Percentiles rank a stretch among this genome's conserved stretches.
Conservation (phyloP, 805 yeast genomes). For the Blastobotrys robertii region DNA sequence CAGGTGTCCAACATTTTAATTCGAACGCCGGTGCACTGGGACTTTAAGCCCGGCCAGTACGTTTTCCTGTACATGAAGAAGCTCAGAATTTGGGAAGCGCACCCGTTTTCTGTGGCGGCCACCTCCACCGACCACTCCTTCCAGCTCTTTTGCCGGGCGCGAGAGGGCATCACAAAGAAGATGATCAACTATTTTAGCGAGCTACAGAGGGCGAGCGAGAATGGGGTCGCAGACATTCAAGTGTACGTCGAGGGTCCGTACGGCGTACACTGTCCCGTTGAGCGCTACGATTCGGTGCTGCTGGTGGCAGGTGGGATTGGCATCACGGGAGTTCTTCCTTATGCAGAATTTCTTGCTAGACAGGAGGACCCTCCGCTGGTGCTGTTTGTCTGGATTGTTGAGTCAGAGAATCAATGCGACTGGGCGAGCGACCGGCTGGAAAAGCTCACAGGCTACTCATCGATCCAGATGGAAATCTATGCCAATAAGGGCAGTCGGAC, state of each 20-base stretch:
- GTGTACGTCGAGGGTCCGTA: conserved; percentile 54
- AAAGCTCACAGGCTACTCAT: conserved; percentile 24
- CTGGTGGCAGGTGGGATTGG: conserved; percentile 61
- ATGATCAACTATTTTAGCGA: conserved; percentile 29
- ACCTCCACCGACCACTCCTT: conserved; percentile 32
- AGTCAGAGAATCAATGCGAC: conserved; percentile 8
- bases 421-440: conserved; percentile 16
- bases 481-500: conserved; percentile 2
- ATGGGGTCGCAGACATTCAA: conserved; percentile 28
- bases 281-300: conserved; percentile 37
- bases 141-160: conserved; percentile 40
- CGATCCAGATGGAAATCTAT: conserved; percentile 11
- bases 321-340: conserved; percentile 45
- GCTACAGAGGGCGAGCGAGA: conserved; percentile 25
- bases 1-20: conserved; percentile 42
- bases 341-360: conserved; percentile 29
- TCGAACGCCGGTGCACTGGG: conserved; percentile 46
- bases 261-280: conserved; percentile 40
- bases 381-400: conserved; percentile 24
- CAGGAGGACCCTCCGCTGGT: conserved; percentile 12
- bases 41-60: conserved; percentile 51
- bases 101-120: conserved; percentile 52
- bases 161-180: conserved; percentile 43
- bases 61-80: conserved; percentile 44
- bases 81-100: conserved; percentile 52